phyloP scores from a whole-genome alignment of 106 monocot species.

The Gastrodia elata region DNA sequence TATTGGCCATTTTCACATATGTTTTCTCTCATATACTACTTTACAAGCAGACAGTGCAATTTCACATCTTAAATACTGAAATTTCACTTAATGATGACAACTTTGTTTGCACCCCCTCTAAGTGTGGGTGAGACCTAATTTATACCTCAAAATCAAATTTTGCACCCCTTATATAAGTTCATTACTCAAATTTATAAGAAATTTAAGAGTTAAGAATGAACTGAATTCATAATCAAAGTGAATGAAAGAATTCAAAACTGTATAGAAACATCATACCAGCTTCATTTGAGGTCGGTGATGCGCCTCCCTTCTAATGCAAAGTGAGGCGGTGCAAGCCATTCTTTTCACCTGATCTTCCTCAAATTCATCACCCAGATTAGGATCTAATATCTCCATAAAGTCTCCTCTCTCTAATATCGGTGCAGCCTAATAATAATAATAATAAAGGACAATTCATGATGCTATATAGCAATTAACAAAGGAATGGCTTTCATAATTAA shows the following conservation, averaged over 20 bases:
- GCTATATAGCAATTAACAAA: not conserved
- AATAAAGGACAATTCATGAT: not conserved
- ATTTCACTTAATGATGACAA: too few relatives aligned
- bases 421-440: conserved; percentile 36
- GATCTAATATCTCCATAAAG: conserved; percentile 43
- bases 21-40: too few relatives aligned
- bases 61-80: too few relatives aligned
- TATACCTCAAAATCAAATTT: too few relatives aligned
- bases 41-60: too few relatives aligned
- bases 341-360: conserved; percentile 51
- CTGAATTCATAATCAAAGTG: not conserved
- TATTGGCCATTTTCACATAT: too few relatives aligned
- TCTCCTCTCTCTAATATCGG: conserved; percentile 55
- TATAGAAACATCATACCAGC: conserved; percentile 33
- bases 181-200: too few relatives aligned
- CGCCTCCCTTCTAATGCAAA: conserved; percentile 60
- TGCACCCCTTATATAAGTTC: too few relatives aligned
- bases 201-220: too few relatives aligned
- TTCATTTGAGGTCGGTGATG: conserved; percentile 61
- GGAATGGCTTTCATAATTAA: too few relatives aligned
- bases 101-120: too few relatives aligned
- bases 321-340: conserved; percentile 52
- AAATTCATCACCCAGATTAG: conserved; percentile 35
- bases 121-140: too few relatives aligned
- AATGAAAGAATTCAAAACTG: not conserved